Base-by-base conservation (phyloP, 805 yeast species). In the Candida takata region DNA sequence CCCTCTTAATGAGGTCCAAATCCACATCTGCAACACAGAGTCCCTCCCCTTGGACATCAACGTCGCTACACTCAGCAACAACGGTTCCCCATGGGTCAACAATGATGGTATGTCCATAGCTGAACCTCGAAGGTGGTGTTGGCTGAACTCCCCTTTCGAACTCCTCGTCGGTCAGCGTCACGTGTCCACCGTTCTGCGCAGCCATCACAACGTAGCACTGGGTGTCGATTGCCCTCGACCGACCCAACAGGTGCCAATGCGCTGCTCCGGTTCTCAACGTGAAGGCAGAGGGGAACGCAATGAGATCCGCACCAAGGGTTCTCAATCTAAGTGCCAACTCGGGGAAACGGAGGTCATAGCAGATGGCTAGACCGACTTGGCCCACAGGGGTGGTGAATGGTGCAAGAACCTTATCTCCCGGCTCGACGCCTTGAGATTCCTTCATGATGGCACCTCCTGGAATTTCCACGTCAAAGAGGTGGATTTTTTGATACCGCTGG, bases 31-130 rank as follows among this genome's bases (percentile, higher is more conserved):
- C 94, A 8, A 68, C 57, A 29, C 78, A 69, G 11, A 78, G 42
- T n/a, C 61, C 60, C 1, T 69, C 64, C 10, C 60, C 61, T 14
- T 61, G 64, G 7, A 54, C 59, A 21, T 53, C 55, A 9, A 64
- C 52, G 44, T 71, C 77, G 15, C 72, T 60, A 19, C 70, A 67
- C 41, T 76, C 72, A 1, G 84, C 80, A 4, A 90, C 41, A 2
- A 86, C 67, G 0, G 74, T 67, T 0, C 97, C 98, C 86, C 95
- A 84, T 0, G 98, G 97, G 46, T 84, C 90, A n/a, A 90, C 72
- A 5, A 87, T 77, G 43, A 87, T 64, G 0, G 95, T 71, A 50
- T 86, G 90, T 1, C 98, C 98, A 61, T 78, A 90, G 42, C 95
- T 83, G 38, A 74, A 70, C 38, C 97, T 64, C 8, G 49, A 36